A percentile compares a stretch with the other conserved stretches of the same genome.
phyloP scores from a whole-genome alignment of 495 filamentous ascomycete species.

The Penicillium arizonense region DNA sequence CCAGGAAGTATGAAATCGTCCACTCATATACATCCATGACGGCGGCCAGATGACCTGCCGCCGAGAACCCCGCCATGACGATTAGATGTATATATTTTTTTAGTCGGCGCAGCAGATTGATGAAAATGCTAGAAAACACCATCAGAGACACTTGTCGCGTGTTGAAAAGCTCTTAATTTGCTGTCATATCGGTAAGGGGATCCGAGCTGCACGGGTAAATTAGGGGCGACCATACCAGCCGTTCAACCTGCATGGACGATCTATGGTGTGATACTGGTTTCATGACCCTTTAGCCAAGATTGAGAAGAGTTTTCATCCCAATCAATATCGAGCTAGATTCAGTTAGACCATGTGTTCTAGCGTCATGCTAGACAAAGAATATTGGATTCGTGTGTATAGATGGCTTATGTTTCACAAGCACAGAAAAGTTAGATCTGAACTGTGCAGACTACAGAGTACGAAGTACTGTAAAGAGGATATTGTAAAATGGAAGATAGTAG shows the following conservation, averaged over 20 bases:
- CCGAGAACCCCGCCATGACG: conserved; percentile 4
- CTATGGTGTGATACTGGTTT: conserved; percentile 19
- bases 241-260: conserved; percentile 25
- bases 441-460: background rate
- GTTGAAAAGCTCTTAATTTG: conserved; percentile 9
- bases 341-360: conserved; percentile 3
- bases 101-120: background rate
- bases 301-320: conserved; percentile 8
- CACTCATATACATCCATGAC: background rate
- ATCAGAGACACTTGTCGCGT: background rate
- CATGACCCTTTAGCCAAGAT: background rate
- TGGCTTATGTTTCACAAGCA: background rate
- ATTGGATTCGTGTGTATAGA: background rate
- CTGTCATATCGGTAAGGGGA: conserved; percentile 13
- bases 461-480: background rate
- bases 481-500: background rate
- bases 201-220: conserved; percentile 22
- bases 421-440: background rate
- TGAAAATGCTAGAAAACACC: background rate
- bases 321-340: background rate
- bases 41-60: conserved; percentile 4
- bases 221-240: conserved; percentile 12
- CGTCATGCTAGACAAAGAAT: conserved; percentile 7
- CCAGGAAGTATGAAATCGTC: background rate
- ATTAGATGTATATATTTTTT: background rate